Conservation (phyloP, 345 rosid species). For the Anastatica hierochuntica region DNA sequence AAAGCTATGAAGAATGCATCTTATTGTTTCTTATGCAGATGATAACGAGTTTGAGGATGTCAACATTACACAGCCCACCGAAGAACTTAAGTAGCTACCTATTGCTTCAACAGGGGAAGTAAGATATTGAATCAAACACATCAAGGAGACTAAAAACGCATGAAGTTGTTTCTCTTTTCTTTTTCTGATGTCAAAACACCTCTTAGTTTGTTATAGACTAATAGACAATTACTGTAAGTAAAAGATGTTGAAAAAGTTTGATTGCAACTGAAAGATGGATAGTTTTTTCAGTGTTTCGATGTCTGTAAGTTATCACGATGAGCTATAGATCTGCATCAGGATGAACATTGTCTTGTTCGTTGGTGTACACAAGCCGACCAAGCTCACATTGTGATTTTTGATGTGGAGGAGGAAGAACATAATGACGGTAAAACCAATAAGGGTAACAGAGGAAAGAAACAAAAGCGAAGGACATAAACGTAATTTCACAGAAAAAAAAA, state of each 20-base stretch:
- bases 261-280: conserved; percentile 3
- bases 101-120: neutral
- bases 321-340: too few species aligned
- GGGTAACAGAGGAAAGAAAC: too few species aligned
- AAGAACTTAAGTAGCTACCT: conserved; percentile 3
- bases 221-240: conserved; percentile 21
- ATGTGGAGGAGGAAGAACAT: neutral
- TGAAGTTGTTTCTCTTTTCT: neutral
- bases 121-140: too few species aligned
- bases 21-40: conserved; percentile 31
- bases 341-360: too few species aligned
- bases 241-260: conserved; percentile 18
- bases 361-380: conserved; percentile 57
- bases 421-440: neutral
- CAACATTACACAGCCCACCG: conserved; percentile 43
- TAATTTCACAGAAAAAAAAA: neutral
- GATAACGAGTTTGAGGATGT: conserved; percentile 67
- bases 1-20: neutral
- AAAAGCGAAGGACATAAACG: conserved; percentile 5
- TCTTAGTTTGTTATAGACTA: neutral
- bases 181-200: neutral
- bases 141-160: neutral
- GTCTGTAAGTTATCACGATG: too few species aligned
- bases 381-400: conserved; percentile 23
- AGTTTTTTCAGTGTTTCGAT: too few species aligned